Conservation (phyloP, 1,139 yeast species). For the Tardiomyces depauwii region DNA sequence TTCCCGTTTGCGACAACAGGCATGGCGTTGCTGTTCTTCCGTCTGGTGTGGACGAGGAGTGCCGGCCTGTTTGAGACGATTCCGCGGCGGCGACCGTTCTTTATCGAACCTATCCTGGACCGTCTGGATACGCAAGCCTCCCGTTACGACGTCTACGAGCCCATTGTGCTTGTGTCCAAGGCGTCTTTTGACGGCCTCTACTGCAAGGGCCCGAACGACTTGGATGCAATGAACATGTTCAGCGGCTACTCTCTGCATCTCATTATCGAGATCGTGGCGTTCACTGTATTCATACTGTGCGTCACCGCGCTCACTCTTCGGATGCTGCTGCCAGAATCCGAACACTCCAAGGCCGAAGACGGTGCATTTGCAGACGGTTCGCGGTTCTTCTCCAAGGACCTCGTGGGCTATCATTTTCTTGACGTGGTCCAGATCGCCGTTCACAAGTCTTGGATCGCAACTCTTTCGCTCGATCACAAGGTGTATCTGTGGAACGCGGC, state of each 20-base stretch:
- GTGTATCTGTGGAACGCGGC: conserved; percentile 68
- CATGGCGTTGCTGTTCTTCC: background rate
- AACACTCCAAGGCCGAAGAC: background rate
- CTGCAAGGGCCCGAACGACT: background rate
- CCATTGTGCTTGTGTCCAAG: background rate
- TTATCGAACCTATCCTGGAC: background rate
- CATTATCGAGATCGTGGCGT: conserved; percentile 34
- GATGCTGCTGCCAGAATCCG: background rate
- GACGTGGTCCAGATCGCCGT: conserved; percentile 49
- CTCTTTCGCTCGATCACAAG: conserved; percentile 64
- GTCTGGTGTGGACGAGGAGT: background rate
- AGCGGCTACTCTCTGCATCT: conserved; percentile 12
- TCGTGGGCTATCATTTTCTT: conserved; percentile 44
- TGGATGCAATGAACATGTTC: background rate
- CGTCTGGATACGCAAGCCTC: background rate
- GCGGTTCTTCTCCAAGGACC: conserved; percentile 39
- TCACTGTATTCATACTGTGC: conserved; percentile 32
- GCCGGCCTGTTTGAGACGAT: background rate
- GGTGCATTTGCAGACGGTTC: background rate
- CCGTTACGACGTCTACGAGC: background rate
- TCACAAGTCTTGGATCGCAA: conserved; percentile 47
- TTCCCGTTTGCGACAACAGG: background rate
- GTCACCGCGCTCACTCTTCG: conserved; percentile 26
- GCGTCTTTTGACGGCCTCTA: background rate
- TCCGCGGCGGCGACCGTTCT: background rate